These are phyloP conservation scores for Quercus phellos DNA, from an alignment of 331 rosid species.

Conservation along the genomic window DNA sequence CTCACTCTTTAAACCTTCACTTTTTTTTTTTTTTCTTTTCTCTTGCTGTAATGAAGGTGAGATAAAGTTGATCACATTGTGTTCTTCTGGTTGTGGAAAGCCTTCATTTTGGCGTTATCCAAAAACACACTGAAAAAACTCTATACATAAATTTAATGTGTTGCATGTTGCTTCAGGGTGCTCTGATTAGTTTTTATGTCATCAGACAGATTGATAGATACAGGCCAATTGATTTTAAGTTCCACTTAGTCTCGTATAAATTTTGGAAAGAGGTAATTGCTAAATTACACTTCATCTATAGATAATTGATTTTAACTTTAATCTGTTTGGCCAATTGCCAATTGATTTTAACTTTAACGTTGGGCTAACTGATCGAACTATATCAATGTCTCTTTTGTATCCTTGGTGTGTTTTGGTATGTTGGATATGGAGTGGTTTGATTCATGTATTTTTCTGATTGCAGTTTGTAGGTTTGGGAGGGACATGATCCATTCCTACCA, in stretches of 20 bases:
- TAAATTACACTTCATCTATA: too few relatives aligned
- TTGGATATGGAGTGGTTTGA: not conserved
- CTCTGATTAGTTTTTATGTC: too few relatives aligned
- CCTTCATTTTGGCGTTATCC: not conserved
- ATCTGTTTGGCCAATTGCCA: too few relatives aligned
- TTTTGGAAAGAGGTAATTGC: too few relatives aligned
- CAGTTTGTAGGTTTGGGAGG: conserved; percentile 32
- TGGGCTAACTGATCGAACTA: not conserved
- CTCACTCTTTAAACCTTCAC: not conserved
- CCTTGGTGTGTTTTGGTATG: not conserved
- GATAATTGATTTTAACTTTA: too few relatives aligned
- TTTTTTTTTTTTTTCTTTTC: not conserved
- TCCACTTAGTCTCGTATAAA: too few relatives aligned
- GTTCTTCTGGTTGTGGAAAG: not conserved
- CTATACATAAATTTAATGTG: too few relatives aligned
- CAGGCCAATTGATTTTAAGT: too few relatives aligned
- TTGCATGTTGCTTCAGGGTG: too few relatives aligned
- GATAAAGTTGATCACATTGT: not conserved
- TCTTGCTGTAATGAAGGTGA: not conserved
- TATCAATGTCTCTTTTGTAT: not conserved
- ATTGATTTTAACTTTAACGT: not conserved
- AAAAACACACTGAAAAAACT: too few relatives aligned
- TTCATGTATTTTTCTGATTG: not conserved
- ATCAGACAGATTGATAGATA: too few relatives aligned
- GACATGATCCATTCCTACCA: conserved; percentile 41